Percentiles rank a stretch among this genome's conserved stretches.
These are phyloP conservation scores for Centella asiatica DNA, from an alignment of 129 eudicot species.

Conservation along the genomic window DNA sequence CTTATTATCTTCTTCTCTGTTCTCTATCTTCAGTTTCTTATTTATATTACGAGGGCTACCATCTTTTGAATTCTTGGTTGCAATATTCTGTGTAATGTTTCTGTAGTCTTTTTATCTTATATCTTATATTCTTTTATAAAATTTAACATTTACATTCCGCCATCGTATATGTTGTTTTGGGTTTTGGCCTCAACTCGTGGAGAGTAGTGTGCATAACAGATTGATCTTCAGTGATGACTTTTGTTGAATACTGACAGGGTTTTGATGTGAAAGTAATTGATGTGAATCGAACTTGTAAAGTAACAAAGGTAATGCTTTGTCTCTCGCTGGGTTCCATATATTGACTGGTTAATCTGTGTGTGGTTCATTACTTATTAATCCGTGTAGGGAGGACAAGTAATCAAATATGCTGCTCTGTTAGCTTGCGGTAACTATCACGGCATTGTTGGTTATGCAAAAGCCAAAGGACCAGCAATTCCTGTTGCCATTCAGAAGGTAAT, in stretches of 20 bases:
- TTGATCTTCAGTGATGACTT: neutral
- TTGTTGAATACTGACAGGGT: slow-evolving; percentile 47
- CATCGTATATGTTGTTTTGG: neutral
- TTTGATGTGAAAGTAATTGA: slow-evolving; percentile 78
- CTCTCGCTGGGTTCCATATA: neutral
- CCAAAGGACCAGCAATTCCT: slow-evolving; percentile 69
- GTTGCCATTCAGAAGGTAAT: slow-evolving; percentile 79
- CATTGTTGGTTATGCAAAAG: slow-evolving; percentile 89
- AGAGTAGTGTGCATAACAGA: neutral
- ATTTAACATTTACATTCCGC: neutral
- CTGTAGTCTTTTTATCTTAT: too few relatives aligned
- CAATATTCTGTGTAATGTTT: too few relatives aligned
- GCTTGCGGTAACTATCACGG: slow-evolving; percentile 95
- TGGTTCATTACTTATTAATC: slow-evolving; percentile 6
- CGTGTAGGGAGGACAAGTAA: slow-evolving; percentile 88
- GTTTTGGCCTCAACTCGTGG: neutral
- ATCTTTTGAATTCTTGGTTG: too few relatives aligned
- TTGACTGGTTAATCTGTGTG: slow-evolving; percentile 8
- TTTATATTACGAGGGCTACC: too few relatives aligned
- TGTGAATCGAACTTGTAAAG: slow-evolving; percentile 75
- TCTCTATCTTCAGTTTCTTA: too few relatives aligned
- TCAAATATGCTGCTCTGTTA: slow-evolving; percentile 72
- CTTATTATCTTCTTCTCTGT: too few relatives aligned
- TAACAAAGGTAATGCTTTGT: slow-evolving; percentile 63
- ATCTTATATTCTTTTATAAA: too few relatives aligned